Conservation (phyloP, 2,329 filamentous ascomycete species). For the Phialemonium atrogriseum region DNA sequence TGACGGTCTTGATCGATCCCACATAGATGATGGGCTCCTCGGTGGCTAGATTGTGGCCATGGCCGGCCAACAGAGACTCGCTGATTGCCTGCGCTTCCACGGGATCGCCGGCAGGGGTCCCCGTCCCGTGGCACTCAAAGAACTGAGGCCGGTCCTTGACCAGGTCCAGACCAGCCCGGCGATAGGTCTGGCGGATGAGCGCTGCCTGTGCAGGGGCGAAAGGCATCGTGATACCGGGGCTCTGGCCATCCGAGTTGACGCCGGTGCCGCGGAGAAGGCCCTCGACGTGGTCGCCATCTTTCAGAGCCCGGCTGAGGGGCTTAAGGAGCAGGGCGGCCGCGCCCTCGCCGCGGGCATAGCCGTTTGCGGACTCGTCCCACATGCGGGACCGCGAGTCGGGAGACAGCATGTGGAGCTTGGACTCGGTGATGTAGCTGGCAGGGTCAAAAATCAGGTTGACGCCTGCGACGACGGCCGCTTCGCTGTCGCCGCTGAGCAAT, state of each 20-base stretch:
- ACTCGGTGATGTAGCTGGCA: slow-evolving; percentile 19
- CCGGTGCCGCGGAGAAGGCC: slow-evolving; percentile 45
- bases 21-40: slow-evolving; percentile 35
- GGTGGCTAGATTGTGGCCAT: not conserved
- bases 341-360: slow-evolving; percentile 58
- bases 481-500: slow-evolving; percentile 12
- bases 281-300: slow-evolving; percentile 50
- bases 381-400: slow-evolving; percentile 41
- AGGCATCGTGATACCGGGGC: slow-evolving; percentile 48
- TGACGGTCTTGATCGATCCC: slow-evolving; percentile 46
- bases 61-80: slow-evolving; percentile 25
- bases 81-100: slow-evolving; percentile 41
- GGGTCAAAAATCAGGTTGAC: slow-evolving; percentile 22
- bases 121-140: slow-evolving; percentile 52
- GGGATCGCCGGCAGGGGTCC: slow-evolving; percentile 47
- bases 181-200: slow-evolving; percentile 41
- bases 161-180: slow-evolving; percentile 29
- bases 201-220: slow-evolving; percentile 40
- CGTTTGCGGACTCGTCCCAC: slow-evolving; percentile 52
- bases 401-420: slow-evolving; percentile 24
- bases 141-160: slow-evolving; percentile 35
- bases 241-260: slow-evolving; percentile 51
- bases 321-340: slow-evolving; percentile 53
- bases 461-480: slow-evolving; percentile 22
- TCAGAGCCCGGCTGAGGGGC: slow-evolving; percentile 45